These are phyloP conservation scores for Pythium aquatile DNA, from an alignment of 352 stramenopile genomes.

Conservation along the genomic window DNA sequence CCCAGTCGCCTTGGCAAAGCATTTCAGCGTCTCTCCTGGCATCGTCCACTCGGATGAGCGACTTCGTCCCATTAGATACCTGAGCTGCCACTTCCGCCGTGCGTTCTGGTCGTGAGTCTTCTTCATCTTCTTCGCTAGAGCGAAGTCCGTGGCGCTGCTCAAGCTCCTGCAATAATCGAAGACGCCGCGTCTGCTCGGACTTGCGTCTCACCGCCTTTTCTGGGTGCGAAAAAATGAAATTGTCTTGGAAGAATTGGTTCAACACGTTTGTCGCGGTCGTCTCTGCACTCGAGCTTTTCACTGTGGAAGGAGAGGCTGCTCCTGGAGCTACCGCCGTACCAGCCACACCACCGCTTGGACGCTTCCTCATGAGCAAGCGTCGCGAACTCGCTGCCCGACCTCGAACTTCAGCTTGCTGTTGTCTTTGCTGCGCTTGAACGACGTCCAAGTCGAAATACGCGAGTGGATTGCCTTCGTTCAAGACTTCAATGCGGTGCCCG, in stretches of 20 bases:
- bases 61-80: neutral
- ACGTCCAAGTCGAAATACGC: conserved; percentile 51
- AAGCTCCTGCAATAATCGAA: conserved; percentile 4
- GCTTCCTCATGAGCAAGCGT: conserved; percentile 21
- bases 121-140: neutral
- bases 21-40: conserved; percentile 11
- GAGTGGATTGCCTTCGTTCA: conserved; percentile 67
- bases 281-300: conserved; percentile 9
- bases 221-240: conserved; percentile 69
- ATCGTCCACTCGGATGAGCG: conserved; percentile 9
- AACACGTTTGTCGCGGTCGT: conserved; percentile 28
- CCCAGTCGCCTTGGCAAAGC: conserved; percentile 31
- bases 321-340: neutral
- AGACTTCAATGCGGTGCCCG: conserved; percentile 27
- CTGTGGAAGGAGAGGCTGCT: conserved; percentile 6
- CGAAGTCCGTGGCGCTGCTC: conserved; percentile 9
- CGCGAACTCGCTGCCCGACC: conserved; percentile 26
- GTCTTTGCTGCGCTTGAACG: conserved; percentile 30
- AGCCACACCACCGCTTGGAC: neutral
- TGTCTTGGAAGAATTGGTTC: conserved; percentile 58
- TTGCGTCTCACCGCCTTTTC: conserved; percentile 6
- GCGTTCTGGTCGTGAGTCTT: neutral
- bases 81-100: too few relatives aligned
- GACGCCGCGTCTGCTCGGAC: conserved; percentile 3
- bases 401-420: conserved; percentile 26